These are phyloP conservation scores for Ophiocordyceps robertsii DNA, from an alignment of 2,329 filamentous ascomycete genomes.

Conservation along the genomic window DNA sequence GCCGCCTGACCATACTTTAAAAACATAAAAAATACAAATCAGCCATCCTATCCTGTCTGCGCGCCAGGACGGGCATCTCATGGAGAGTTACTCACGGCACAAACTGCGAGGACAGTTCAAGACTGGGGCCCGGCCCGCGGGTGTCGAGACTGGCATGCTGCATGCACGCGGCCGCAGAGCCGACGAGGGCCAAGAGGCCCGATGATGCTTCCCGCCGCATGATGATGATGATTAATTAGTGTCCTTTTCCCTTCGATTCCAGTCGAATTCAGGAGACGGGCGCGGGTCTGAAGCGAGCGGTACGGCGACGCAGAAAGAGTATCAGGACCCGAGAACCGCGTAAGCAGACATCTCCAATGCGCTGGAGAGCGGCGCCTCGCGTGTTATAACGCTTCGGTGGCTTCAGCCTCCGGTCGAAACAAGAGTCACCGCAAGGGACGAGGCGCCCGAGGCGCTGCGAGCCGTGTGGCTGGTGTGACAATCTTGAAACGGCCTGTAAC, in stretches of 20 bases:
- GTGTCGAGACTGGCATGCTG: not conserved
- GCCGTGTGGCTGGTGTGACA: no score
- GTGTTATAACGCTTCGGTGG: no score
- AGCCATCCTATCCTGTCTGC: not conserved
- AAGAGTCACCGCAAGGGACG: no score
- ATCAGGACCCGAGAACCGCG: no score
- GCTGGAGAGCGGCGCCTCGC: no score
- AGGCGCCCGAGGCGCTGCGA: no score
- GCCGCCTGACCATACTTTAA: not conserved
- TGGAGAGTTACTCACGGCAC: not conserved
- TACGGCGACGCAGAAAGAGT: no score
- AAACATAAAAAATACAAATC: no score
- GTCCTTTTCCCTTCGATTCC: not conserved
- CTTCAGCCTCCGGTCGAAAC: no score
- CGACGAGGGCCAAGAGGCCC: not conserved
- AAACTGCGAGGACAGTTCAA: not conserved
- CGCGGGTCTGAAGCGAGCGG: no score
- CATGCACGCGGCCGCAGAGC: not conserved
- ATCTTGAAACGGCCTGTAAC: no score
- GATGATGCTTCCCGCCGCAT: not conserved
- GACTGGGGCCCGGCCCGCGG: not conserved
- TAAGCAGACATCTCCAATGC: no score
- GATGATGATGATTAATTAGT: not conserved
- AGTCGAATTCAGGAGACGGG: not conserved
- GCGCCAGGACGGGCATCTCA: not conserved